phyloP scores from a whole-genome alignment of 768 basidiomycete genomes.

The Collybiopsis luxurians region DNA sequence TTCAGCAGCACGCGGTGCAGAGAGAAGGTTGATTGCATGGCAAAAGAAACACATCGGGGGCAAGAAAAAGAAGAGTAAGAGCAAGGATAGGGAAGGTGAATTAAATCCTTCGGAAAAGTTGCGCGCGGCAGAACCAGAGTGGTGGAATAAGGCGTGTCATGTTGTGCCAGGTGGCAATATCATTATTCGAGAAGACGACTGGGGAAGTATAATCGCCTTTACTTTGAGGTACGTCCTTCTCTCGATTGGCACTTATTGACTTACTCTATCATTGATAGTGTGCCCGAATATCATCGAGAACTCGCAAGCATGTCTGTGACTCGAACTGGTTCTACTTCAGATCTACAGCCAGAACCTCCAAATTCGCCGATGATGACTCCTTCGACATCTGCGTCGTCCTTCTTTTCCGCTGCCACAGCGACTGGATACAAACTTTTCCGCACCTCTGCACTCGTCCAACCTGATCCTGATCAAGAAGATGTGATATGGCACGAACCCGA shows the following conservation, averaged over 20 bases:
- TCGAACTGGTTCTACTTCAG: conserved; percentile 16
- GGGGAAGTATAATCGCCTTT: conserved; percentile 79
- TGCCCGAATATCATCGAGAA: conserved; percentile 56
- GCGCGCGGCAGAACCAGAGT: conserved; percentile 49
- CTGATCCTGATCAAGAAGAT: conserved; percentile 61
- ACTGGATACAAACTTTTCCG: conserved; percentile 48
- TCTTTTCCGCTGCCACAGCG: conserved; percentile 40
- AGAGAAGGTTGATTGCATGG: conserved; percentile 58
- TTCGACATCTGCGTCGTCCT: conserved; percentile 38
- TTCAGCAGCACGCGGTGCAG: conserved; percentile 48
- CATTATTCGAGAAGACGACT: conserved; percentile 67
- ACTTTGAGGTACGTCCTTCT: conserved; percentile 57
- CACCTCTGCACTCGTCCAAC: conserved; percentile 33
- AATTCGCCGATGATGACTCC: conserved; percentile 15
- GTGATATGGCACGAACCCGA: conserved; percentile 62
- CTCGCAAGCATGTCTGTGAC: conserved; percentile 35
- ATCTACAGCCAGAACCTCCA: conserved; percentile 6
- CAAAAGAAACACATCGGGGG: conserved; percentile 56
- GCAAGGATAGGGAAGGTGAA: conserved; percentile 20
- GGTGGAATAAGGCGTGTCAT: conserved; percentile 64
- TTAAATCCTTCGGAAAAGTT: conserved; percentile 15
- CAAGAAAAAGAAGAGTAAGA: conserved; percentile 16
- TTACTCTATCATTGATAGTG: conserved; percentile 34
- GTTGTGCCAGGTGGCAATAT: conserved; percentile 65
- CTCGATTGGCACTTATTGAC: background rate